phyloP scores from a whole-genome alignment of 768 basidiomycete species.

The Russula griseocarnosa region DNA sequence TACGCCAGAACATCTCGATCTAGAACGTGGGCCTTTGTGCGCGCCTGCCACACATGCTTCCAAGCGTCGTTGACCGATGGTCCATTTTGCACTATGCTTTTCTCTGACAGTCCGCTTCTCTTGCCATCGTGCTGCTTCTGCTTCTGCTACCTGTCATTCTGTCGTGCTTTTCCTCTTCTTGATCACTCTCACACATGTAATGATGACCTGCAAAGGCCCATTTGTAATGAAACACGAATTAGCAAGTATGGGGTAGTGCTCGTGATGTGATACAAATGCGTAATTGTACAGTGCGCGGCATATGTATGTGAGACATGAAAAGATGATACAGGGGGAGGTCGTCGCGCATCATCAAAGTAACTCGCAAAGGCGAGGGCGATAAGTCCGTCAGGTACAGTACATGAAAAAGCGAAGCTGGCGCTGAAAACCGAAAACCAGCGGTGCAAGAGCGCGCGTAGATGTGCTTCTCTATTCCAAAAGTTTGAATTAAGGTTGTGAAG shows the following conservation, averaged over 20 bases:
- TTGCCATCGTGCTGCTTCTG: neutral
- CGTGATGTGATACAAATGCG: constrained; percentile 25
- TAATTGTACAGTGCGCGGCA: constrained; percentile 26
- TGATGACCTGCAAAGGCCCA: neutral
- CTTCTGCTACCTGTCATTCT: neutral
- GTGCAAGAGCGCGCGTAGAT: neutral
- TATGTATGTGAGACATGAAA: constrained; percentile 1
- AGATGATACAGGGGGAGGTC: neutral
- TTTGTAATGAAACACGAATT: constrained; percentile 20
- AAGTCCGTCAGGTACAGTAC: constrained; percentile 9
- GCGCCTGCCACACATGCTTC: neutral
- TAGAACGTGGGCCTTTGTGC: constrained; percentile 66
- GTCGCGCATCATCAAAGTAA: neutral
- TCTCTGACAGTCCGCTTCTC: neutral
- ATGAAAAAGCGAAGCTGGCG: constrained; percentile 9
- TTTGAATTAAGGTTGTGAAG: constrained; percentile 13
- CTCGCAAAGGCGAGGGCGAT: constrained; percentile 6
- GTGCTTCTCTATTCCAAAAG: constrained; percentile 17
- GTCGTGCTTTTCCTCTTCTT: neutral
- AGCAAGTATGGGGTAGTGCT: constrained; percentile 20
- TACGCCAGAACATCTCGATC: constrained; percentile 38
- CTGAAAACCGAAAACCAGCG: constrained; percentile 19
- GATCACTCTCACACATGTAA: neutral
- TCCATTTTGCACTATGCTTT: neutral
- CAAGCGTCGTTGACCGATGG: constrained; percentile 13